Conservation (phyloP, 2,329 filamentous ascomycete species). For the Scedosporium dehoogii region DNA sequence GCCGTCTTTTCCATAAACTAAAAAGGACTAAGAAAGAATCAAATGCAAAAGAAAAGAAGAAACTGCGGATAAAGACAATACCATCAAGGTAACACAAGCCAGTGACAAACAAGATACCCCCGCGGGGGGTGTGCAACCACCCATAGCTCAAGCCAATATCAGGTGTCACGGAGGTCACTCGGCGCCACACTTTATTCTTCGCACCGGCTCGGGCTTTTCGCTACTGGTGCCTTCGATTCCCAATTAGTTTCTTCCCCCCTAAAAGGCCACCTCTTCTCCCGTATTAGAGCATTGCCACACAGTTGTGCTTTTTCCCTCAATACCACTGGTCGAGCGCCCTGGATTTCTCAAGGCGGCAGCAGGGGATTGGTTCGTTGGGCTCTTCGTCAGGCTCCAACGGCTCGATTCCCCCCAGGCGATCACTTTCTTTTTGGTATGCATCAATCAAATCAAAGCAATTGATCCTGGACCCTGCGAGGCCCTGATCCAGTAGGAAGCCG, state of each 20-base stretch:
- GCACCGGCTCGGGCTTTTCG: background rate
- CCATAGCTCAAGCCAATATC: background rate
- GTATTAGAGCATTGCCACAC: no score
- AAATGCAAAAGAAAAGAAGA: background rate
- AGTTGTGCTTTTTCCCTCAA: no score
- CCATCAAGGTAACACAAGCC: background rate
- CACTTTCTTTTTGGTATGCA: background rate
- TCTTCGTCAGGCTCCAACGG: slow-evolving; percentile 4
- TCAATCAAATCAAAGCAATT: background rate
- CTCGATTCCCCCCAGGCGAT: background rate
- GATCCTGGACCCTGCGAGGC: background rate
- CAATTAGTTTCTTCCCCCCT: no score
- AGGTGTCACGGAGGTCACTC: background rate
- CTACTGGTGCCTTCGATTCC: no score
- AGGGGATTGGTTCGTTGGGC: background rate
- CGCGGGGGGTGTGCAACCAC: background rate
- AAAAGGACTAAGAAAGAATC: background rate
- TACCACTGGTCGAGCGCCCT: no score
- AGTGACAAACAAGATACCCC: background rate
- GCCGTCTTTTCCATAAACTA: no score
- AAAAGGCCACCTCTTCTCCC: no score
- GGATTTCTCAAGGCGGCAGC: background rate
- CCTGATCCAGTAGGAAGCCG: no score
- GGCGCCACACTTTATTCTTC: background rate
- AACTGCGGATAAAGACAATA: background rate